Evolutionary conservation across 1,284 basidiomycete genomes (phyloP), one percentile per base, ranked within the genome.

Genomic region (Puccinia polysora): DNA sequence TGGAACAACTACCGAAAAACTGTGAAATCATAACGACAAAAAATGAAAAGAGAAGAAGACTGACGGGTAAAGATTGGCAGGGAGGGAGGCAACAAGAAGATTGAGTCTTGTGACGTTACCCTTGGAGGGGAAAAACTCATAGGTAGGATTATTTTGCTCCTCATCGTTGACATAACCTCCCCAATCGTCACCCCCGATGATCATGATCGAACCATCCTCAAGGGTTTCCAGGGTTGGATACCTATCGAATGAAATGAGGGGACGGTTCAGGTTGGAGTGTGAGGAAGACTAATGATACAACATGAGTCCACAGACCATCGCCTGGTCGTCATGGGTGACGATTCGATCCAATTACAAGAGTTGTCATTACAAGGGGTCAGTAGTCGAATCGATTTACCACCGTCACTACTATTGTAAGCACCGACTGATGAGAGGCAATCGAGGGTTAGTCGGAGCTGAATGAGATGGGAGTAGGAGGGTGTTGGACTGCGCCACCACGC

Each of bases 91-190:
- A 74, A 85, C 81, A 81, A 96, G 85, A 81, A 96, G 89, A 68
- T 88, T 82, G 83, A 95, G 87, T 10, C 87, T 83, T 1, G 81
- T 78, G 58, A 81, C 79, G 14, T 62, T 65, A 36, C 85, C 84
- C 69, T 81, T 84, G 14, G 85, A 81, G n/a, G 90, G 92, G 81
- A 85, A 95, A 81, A 91, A 92, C 82, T 94, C 85, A 75, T 82
- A 83, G 0, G 83, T 93, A 18, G 91, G 84, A 80, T 96, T 95
- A 80, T 93, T 85, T 80, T 94, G 92, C 25, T 88, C 88, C 7
- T 87, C 81, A 78, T 90, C 89, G 52, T 90, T 90, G 12, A 89
- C 86, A 32, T 91, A 91, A 75, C 88, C 89, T 76, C 92, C 92
- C 79, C 87, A 89, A 73, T 87, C 84, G 79, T 91, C 82, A 4